These are phyloP conservation scores for Taiozyma sp. DNA, from an alignment of 1,139 yeast genomes.

Conservation along the genomic window DNA sequence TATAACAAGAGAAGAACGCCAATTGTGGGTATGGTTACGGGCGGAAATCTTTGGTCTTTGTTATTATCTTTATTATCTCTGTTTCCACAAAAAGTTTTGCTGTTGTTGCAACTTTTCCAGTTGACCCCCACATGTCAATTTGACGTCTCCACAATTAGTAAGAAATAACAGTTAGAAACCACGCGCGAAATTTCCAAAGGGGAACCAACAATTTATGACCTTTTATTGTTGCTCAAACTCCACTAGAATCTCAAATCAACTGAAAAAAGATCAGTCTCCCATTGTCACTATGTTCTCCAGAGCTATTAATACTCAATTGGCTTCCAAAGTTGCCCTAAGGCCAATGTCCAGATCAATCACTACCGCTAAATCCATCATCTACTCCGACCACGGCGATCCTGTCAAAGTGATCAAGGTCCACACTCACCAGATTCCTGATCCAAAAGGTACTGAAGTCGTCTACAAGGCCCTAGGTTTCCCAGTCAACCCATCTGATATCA, in stretches of 20 bases:
- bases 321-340: neutral
- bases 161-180: neutral
- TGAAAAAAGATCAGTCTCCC: too few relatives aligned
- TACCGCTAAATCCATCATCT: slow-evolving; percentile 55
- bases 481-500: slow-evolving; percentile 87
- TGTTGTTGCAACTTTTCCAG: too few relatives aligned
- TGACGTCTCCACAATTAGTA: neutral
- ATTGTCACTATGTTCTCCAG: neutral
- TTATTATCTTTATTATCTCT: too few relatives aligned
- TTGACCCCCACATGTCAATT: neutral
- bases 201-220: neutral
- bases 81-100: too few relatives aligned
- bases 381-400: slow-evolving; percentile 58
- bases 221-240: neutral
- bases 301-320: neutral
- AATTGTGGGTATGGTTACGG: too few relatives aligned
- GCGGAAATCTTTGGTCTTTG: too few relatives aligned
- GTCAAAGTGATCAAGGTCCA: slow-evolving; percentile 50
- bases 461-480: slow-evolving; percentile 70
- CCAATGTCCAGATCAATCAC: slow-evolving; percentile 9
- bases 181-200: neutral
- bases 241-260: neutral
- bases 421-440: slow-evolving; percentile 45
- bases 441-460: slow-evolving; percentile 33
- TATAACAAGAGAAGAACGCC: too few relatives aligned